A percentile compares a stretch with the other conserved stretches of the same genome.
Evolutionary conservation across 2,329 filamentous ascomycete genomes (phyloP).

Genomic region (Ophiostoma quercus): DNA sequence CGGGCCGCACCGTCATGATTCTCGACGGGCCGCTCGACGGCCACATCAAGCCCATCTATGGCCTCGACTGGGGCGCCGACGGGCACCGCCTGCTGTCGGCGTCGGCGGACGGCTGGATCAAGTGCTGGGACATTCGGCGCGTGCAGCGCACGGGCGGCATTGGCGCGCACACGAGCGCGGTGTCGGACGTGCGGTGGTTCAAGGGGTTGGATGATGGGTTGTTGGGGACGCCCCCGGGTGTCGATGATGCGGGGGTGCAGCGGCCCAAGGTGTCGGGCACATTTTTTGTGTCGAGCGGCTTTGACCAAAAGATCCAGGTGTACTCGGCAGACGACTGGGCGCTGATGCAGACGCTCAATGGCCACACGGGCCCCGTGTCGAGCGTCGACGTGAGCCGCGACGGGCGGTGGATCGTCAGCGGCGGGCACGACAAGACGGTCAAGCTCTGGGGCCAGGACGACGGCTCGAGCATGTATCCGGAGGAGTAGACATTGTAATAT

Average conservation of each 20-base stretch:
- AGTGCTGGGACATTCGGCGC: slow-evolving; percentile 95
- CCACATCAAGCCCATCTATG: slow-evolving; percentile 86
- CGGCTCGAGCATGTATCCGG: slow-evolving; percentile 36
- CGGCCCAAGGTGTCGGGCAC: slow-evolving; percentile 81
- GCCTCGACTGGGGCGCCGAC: slow-evolving; percentile 85
- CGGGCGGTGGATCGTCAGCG: slow-evolving; percentile 87
- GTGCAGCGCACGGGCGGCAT: slow-evolving; percentile 78
- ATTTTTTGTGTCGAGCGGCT: slow-evolving; percentile 85
- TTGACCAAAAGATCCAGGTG: slow-evolving; percentile 91
- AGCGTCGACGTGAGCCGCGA: slow-evolving; percentile 84
- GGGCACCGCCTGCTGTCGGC: slow-evolving; percentile 90
- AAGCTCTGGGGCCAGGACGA: slow-evolving; percentile 94
- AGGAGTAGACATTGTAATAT: neutral
- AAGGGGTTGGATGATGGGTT: slow-evolving; percentile 75
- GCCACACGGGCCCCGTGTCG: slow-evolving; percentile 86
- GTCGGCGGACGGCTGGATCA: slow-evolving; percentile 90
- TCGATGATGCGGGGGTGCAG: slow-evolving; percentile 56
- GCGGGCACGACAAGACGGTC: slow-evolving; percentile 88
- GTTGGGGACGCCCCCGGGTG: slow-evolving; percentile 53
- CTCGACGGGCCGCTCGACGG: slow-evolving; percentile 78
- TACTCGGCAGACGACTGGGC: slow-evolving; percentile 97
- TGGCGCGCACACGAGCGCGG: slow-evolving; percentile 83
- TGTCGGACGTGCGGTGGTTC: slow-evolving; percentile 91
- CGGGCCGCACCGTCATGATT: slow-evolving; percentile 91
- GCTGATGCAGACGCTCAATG: slow-evolving; percentile 77